phyloP scores from a whole-genome alignment of 352 stramenopile species.

The Phytophthora colocasiae region DNA sequence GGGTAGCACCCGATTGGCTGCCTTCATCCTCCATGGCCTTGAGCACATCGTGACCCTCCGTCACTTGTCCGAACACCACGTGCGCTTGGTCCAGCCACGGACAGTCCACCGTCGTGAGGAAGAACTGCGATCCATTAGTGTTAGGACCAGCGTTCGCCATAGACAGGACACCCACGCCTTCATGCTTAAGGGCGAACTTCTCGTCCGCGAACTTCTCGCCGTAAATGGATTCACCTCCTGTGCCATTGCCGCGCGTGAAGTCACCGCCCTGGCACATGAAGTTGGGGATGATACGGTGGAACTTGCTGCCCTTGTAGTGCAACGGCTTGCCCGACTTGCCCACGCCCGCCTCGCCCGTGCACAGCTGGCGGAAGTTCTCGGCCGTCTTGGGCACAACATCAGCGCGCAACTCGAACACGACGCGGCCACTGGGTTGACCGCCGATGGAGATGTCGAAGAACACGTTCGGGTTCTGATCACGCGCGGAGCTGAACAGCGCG shows the following conservation, averaged over 20 bases:
- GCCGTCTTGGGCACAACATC: conserved; percentile 98
- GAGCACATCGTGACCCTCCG: conserved; percentile 97
- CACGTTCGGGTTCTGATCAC: conserved; percentile 87
- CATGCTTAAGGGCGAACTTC: conserved; percentile 96
- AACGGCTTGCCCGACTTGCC: conserved; percentile 81
- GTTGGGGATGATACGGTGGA: conserved; percentile 94
- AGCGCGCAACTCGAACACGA: conserved; percentile 93
- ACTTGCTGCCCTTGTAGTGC: conserved; percentile 90
- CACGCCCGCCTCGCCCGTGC: conserved; percentile 96
- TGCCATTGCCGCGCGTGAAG: conserved; percentile 94
- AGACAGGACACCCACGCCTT: conserved; percentile 89
- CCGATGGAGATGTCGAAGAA: conserved; percentile 98
- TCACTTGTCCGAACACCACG: conserved; percentile 93
- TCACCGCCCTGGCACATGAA: conserved; percentile 98
- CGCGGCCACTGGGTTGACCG: conserved; percentile 82
- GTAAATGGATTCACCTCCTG: conserved; percentile 94
- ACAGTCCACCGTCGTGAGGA: conserved; percentile 95
- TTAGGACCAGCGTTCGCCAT: conserved; percentile 98
- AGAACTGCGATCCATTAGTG: conserved; percentile 99
- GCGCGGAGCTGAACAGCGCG: conserved; percentile 68
- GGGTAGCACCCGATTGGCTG: conserved; percentile 89
- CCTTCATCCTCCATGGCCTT: conserved; percentile 96
- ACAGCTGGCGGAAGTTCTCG: conserved; percentile 98
- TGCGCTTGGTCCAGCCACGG: conserved; percentile 90
- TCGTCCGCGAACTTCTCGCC: conserved; percentile 96